A percentile compares a stretch with the other conserved stretches of the same genome.
Conservation (phyloP, 75 land plant species). For the Cunninghamia lanceolata region DNA sequence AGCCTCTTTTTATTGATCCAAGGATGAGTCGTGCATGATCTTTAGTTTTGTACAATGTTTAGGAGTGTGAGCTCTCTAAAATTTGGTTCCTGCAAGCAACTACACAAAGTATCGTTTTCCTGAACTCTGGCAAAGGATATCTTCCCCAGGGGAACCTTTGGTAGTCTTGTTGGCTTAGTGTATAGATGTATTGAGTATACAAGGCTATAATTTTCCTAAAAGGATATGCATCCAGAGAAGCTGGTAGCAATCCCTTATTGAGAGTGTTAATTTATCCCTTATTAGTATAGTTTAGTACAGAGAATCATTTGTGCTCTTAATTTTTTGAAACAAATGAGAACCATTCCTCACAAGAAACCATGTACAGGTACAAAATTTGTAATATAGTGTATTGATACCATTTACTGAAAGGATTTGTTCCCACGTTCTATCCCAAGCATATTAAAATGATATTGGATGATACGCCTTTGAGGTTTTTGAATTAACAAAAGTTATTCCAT, state of each 20-base stretch:
- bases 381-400: neutral
- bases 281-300: neutral
- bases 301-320: neutral
- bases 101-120: neutral
- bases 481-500: neutral
- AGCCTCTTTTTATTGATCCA: neutral
- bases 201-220: neutral
- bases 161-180: neutral
- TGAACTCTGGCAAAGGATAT: neutral
- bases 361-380: neutral
- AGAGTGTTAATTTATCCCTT: neutral
- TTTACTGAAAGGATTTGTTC: neutral
- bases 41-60: constrained; percentile 3
- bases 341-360: neutral
- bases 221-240: neutral
- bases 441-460: neutral
- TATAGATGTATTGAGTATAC: neutral
- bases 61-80: neutral
- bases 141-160: neutral
- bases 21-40: neutral
- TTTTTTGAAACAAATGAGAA: neutral
- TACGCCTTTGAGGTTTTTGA: neutral
- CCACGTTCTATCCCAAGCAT: neutral
- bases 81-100: neutral
- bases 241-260: neutral